These are phyloP conservation scores for Melastoma malabathricum DNA, from an alignment of 345 rosid genomes.

Conservation along the genomic window DNA sequence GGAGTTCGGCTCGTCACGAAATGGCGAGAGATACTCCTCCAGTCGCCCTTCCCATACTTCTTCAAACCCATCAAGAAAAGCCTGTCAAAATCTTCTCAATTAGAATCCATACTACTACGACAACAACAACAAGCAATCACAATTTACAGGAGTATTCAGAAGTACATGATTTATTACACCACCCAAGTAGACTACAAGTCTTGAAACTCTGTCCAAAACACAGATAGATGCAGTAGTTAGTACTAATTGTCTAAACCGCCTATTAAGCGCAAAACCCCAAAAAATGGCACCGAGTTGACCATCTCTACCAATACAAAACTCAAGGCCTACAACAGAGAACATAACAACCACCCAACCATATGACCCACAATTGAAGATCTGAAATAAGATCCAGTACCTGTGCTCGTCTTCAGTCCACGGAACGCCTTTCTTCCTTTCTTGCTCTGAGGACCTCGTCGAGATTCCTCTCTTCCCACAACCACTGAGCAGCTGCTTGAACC, in stretches of 20 bases:
- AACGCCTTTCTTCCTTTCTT: slow-evolving; percentile 94
- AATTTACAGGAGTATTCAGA: background rate
- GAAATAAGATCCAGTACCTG: slow-evolving; percentile 33
- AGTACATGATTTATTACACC: too few species aligned
- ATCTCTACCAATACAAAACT: too few species aligned
- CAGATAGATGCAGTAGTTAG: too few species aligned
- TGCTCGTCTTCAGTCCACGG: slow-evolving; percentile 99
- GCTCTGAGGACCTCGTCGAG: slow-evolving; percentile 46
- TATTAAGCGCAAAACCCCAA: too few species aligned
- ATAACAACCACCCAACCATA: too few species aligned
- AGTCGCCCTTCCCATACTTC: slow-evolving; percentile 96
- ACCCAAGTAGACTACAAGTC: too few species aligned
- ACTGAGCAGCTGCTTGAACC: slow-evolving; percentile 31
- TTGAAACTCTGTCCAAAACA: too few species aligned
- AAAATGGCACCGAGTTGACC: too few species aligned
- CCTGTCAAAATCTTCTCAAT: slow-evolving; percentile 26
- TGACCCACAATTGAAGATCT: too few species aligned
- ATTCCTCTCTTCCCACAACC: slow-evolving; percentile 59
- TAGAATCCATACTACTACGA: slow-evolving; percentile 9
- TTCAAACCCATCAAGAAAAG: slow-evolving; percentile 84
- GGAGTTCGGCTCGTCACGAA: slow-evolving; percentile 84
- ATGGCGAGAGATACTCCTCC: slow-evolving; percentile 92
- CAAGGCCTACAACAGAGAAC: too few species aligned
- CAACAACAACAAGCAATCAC: background rate
- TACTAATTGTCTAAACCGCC: too few species aligned